These are phyloP conservation scores for Diospyros kaki DNA, from an alignment of 148 eudicot species.

Conservation along the genomic window DNA sequence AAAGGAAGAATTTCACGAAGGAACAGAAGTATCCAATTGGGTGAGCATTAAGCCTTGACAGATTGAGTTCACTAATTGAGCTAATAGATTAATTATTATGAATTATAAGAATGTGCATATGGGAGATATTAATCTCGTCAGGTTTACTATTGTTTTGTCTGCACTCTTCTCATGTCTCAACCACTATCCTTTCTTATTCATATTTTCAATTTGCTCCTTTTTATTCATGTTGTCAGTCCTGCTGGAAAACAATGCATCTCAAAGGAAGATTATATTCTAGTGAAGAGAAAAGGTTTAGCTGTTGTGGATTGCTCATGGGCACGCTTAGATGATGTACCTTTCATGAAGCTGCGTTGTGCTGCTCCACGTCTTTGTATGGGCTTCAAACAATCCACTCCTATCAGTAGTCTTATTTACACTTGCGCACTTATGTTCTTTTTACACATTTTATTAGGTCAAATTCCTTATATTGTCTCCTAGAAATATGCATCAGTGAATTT, in stretches of 20 bases:
- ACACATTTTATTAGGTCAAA: not conserved
- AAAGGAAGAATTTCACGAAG: no score
- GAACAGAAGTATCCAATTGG: not conserved
- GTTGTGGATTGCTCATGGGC: slow-evolving; percentile 99
- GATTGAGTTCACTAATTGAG: not conserved
- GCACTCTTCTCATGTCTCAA: not conserved
- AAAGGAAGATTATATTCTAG: slow-evolving; percentile 63
- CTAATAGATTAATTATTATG: not conserved
- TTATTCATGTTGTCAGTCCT: slow-evolving; percentile 45
- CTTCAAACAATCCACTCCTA: slow-evolving; percentile 12
- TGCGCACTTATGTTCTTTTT: not conserved
- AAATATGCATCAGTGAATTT: not conserved
- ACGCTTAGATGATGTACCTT: slow-evolving; percentile 84
- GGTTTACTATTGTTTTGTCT: not conserved
- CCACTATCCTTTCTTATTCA: not conserved
- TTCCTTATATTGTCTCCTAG: not conserved
- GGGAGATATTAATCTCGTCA: not conserved
- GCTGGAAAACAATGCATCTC: slow-evolving; percentile 83
- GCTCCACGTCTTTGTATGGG: slow-evolving; percentile 77
- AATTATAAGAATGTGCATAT: not conserved
- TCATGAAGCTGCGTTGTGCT: slow-evolving; percentile 74
- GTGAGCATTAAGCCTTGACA: not conserved
- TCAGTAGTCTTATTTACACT: not conserved
- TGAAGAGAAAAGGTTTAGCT: slow-evolving; percentile 74
- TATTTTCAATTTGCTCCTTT: not conserved